Evolutionary conservation across 352 stramenopile species (phyloP).

Genomic region (Pythium volutum): DNA sequence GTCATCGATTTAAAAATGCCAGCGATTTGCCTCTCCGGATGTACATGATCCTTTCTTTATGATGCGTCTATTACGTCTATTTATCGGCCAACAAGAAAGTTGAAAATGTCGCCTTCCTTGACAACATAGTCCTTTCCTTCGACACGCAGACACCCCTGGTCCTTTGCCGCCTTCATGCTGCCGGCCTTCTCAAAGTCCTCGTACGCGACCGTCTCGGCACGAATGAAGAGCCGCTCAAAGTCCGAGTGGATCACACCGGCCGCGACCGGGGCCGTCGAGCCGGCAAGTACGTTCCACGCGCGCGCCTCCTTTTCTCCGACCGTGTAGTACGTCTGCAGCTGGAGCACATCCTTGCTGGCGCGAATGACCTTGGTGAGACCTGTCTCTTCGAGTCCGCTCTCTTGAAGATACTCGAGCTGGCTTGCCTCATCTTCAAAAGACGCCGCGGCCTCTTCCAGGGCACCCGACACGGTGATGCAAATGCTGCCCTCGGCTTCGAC

Average conservation of each 20-base stretch:
- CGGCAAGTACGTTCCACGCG: slow-evolving; percentile 79
- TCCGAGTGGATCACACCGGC: slow-evolving; percentile 86
- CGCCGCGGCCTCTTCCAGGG: slow-evolving; percentile 73
- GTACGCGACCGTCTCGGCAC: slow-evolving; percentile 94
- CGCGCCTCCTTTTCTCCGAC: slow-evolving; percentile 81
- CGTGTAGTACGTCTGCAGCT: slow-evolving; percentile 98
- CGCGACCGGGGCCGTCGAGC: slow-evolving; percentile 66
- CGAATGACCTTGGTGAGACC: slow-evolving; percentile 85
- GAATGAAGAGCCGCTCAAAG: slow-evolving; percentile 86
- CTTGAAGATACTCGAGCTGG: slow-evolving; percentile 93
- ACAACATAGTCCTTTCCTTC: slow-evolving; percentile 99
- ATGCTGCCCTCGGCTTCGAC: slow-evolving; percentile 69
- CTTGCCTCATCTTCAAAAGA: slow-evolving; percentile 89
- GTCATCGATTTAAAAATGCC: background rate
- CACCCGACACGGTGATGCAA: slow-evolving; percentile 71
- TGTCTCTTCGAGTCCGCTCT: slow-evolving; percentile 68
- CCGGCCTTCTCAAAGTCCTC: slow-evolving; percentile 93
- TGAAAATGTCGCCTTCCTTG: slow-evolving; percentile 96
- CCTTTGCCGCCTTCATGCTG: slow-evolving; percentile 93
- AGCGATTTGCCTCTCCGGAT: background rate
- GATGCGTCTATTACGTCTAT: slow-evolving; percentile 1
- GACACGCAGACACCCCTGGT: slow-evolving; percentile 89
- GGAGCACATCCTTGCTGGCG: slow-evolving; percentile 91
- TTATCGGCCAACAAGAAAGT: slow-evolving; percentile 91
- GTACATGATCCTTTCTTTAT: background rate